phyloP scores from a whole-genome alignment of 257 asterid genomes.

The Solanum dulcamara region DNA sequence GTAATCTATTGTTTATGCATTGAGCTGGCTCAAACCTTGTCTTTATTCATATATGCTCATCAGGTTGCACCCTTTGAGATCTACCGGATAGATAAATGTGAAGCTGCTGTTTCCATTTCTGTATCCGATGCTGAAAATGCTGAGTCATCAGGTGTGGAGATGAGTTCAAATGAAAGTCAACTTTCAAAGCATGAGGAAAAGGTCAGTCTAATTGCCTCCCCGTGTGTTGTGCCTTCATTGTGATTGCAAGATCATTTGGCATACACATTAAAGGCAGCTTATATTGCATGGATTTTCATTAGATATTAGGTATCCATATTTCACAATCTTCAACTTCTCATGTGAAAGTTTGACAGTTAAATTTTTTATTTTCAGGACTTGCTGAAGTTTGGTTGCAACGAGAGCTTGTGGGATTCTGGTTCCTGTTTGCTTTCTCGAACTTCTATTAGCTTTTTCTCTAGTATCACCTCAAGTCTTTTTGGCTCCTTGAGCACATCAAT shows the following conservation, averaged over 20 bases:
- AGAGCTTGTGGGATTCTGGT: constrained; percentile 11
- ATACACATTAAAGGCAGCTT: neutral
- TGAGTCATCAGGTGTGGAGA: constrained; percentile 34
- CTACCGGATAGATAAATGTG: constrained; percentile 51
- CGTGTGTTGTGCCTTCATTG: neutral
- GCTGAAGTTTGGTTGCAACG: constrained; percentile 10
- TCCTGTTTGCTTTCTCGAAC: constrained; percentile 49
- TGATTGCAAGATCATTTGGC: neutral
- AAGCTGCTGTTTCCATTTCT: constrained; percentile 21
- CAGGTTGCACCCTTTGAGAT: constrained; percentile 83
- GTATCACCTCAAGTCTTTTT: constrained; percentile 45
- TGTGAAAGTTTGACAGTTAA: neutral
- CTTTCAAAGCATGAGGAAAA: constrained; percentile 19
- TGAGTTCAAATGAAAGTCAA: constrained; percentile 22
- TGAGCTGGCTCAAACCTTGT: neutral
- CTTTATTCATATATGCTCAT: neutral
- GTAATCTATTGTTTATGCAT: neutral
- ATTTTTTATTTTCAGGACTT: constrained; percentile 25
- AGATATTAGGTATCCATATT: neutral
- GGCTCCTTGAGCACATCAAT: constrained; percentile 36
- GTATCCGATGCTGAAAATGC: constrained; percentile 20
- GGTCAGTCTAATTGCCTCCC: constrained; percentile 22
- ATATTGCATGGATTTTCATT: neutral
- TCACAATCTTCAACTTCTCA: neutral
- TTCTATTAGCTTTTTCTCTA: constrained; percentile 40